Evolutionary conservation across 129 eudicot genomes (phyloP), one percentile per base, ranked within the genome.

Genomic region (Pseudognaphalium luteoalbum): DNA sequence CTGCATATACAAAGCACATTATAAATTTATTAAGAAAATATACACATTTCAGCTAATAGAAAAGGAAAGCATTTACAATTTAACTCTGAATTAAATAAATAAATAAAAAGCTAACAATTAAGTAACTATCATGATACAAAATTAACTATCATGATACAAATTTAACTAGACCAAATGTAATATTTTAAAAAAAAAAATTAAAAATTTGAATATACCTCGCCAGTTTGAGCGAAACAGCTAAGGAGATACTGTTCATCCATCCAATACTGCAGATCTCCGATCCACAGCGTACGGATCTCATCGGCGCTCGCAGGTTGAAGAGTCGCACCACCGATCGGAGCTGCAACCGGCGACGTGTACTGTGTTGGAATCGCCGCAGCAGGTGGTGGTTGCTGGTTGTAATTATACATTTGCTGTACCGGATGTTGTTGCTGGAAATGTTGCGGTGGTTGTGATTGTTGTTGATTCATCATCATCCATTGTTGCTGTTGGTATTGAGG

Each of bases 261-360:
- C 92, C 96, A 95, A 73, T 81, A 81, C 87, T 95, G 99, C 28
- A 95, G 89, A 91, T 95, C 96, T 28, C 99, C 99, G 83, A 95
- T 95, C 99, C 99, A 95, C 0, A 95, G 84, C 8, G 96, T 87
- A 19, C 96, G 86, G 72, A 91, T 86, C 85, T 90, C 99, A 54
- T 89, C 96, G 4, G 82, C 84, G 59, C 74, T 75, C 12, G 81
- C 78, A 0, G 88, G 92, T 78, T 83, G 90, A 78, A 74, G 85
- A 61, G 87, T 70, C 60, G 84, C 50, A n/a, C 76, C 83, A 11
- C 57, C 80, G 9, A 41, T 41, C 47, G 47, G 47, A 41, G 47
- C 47, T 41, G 63, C 20, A 14, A 12, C 47, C 2, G 0, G 12
- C 9, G 47, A 41, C 47, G 47, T 41, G 47, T 41, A 41, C 14